These are phyloP conservation scores for Senna tora DNA, from an alignment of 306 rosid species.

Conservation along the genomic window DNA sequence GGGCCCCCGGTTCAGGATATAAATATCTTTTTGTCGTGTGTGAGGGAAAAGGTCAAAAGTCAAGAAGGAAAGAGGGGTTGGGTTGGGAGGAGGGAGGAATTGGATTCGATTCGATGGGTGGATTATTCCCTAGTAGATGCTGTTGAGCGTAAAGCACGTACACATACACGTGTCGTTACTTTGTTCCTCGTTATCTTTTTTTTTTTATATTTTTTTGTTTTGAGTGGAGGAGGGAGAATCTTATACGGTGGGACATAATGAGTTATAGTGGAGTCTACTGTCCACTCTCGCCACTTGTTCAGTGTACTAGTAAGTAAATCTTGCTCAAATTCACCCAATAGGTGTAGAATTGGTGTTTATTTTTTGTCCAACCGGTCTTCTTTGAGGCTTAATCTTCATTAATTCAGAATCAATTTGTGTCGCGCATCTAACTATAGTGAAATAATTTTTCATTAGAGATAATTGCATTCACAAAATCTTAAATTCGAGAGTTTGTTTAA, in stretches of 20 bases:
- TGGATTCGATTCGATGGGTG: constrained; percentile 37
- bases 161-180: constrained; percentile 33
- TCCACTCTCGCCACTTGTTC: no score
- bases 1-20: constrained; percentile 30
- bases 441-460: no score
- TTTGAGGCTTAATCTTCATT: no score
- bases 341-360: no score
- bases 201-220: not conserved
- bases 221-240: constrained; percentile 32
- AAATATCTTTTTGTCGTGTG: constrained; percentile 45
- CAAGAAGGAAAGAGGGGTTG: not conserved
- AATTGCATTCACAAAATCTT: no score
- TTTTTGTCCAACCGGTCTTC: no score
- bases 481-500: no score
- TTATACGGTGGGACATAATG: constrained; percentile 29
- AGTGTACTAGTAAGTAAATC: no score
- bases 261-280: constrained; percentile 20
- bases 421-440: no score
- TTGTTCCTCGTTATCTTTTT: not conserved
- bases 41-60: constrained; percentile 41
- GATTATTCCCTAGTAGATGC: constrained; percentile 52
- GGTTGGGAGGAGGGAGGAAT: constrained; percentile 33
- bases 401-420: no score
- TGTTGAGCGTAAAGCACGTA: constrained; percentile 38
- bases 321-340: not conserved